Percentiles rank a stretch among this genome's conserved stretches.
Conservation (phyloP, 192 early-diverging fungal species). For the Linnemannia hyalina region DNA sequence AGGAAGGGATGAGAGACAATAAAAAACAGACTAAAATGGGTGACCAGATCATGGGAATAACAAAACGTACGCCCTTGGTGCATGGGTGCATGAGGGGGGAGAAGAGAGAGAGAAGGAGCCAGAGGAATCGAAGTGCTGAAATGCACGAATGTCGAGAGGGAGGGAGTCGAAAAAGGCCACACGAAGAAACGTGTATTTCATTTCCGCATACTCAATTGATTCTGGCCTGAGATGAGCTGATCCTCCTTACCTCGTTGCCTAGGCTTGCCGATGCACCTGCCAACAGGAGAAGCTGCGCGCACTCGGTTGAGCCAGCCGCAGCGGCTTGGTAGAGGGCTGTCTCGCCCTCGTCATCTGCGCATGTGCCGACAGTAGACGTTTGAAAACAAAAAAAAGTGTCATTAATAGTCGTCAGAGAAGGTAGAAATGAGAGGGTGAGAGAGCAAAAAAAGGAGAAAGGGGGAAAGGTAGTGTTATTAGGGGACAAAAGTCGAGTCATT, state of each 20-base stretch:
- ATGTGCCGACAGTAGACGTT: conserved; percentile 9
- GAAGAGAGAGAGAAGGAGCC: background rate
- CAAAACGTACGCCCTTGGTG: background rate
- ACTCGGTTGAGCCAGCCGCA: conserved; percentile 46
- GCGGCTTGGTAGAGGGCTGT: conserved; percentile 60
- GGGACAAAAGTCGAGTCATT: conserved; percentile 7
- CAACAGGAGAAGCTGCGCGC: conserved; percentile 53
- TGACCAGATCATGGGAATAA: conserved; percentile 1
- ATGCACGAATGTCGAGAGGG: background rate
- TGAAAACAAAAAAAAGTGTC: conserved; percentile 8
- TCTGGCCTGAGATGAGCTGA: background rate
- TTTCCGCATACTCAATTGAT: background rate
- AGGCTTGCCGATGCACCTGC: conserved; percentile 44
- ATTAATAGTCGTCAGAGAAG: background rate
- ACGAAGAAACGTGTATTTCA: conserved; percentile 1
- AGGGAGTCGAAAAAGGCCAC: background rate
- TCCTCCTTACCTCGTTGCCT: conserved; percentile 54
- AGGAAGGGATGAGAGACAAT: background rate
- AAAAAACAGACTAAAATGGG: conserved; percentile 4
- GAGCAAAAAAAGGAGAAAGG: background rate
- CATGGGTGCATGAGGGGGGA: background rate
- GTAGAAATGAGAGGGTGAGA: background rate
- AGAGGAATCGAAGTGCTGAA: too few species aligned
- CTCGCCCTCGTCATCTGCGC: conserved; percentile 58
- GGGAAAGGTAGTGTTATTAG: background rate